Conservation (phyloP, 176 grass and related monocot species). For the Carex cristatella region DNA sequence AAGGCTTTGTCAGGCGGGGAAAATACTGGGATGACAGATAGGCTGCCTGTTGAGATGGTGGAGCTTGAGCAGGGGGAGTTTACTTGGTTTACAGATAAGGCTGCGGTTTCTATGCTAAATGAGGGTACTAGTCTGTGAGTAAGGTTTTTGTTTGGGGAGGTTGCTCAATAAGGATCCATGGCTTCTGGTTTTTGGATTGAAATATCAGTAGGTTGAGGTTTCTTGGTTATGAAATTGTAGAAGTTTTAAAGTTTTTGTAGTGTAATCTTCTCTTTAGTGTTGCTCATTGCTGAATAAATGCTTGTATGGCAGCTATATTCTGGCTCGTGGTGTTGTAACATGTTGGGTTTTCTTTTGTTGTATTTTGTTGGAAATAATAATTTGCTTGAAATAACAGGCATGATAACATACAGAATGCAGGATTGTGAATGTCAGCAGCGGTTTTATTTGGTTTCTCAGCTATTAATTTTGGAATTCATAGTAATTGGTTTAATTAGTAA, state of each 20-base stretch:
- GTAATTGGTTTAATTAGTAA: neutral
- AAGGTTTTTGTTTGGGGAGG: neutral
- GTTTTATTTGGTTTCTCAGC: neutral
- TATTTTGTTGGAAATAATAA: neutral
- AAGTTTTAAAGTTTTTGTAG: neutral
- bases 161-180: neutral
- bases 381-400: neutral
- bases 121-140: constrained; percentile 16
- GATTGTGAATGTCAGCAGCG: neutral
- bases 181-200: neutral
- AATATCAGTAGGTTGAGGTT: constrained; percentile 1
- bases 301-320: neutral
- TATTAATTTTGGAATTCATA: neutral
- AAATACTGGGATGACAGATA: constrained; percentile 34
- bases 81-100: constrained; percentile 93
- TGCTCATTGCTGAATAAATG: neutral
- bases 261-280: neutral
- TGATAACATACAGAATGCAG: neutral
- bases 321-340: neutral
- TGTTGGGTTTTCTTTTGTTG: neutral
- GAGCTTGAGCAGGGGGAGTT: constrained; percentile 74
- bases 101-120: constrained; percentile 56
- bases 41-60: constrained; percentile 80
- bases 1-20: constrained; percentile 56
- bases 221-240: neutral